Conservation (phyloP, 495 filamentous ascomycete species). For the Geoglossum glabrum region DNA sequence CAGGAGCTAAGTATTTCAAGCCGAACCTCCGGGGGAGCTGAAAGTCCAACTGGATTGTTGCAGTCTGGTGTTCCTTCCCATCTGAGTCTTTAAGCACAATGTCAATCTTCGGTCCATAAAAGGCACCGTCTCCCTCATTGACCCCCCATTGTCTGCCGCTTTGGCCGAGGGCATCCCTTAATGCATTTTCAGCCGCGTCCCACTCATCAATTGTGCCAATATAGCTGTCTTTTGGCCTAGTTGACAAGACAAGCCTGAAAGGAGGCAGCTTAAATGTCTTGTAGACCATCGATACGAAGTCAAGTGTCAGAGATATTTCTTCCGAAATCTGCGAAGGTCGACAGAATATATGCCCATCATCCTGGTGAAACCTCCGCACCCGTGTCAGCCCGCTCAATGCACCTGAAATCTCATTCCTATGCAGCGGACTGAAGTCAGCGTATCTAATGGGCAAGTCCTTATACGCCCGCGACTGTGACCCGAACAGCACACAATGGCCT, state of each 20-base stretch:
- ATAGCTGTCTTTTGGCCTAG: constrained; percentile 51
- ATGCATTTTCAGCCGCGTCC: constrained; percentile 56
- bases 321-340: constrained; percentile 59
- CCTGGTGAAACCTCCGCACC: constrained; percentile 85
- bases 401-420: constrained; percentile 79
- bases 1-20: constrained; percentile 54
- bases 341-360: constrained; percentile 92
- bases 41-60: constrained; percentile 86
- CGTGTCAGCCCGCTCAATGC: constrained; percentile 71
- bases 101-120: constrained; percentile 93
- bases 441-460: constrained; percentile 75
- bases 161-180: constrained; percentile 45
- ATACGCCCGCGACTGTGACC: constrained; percentile 49
- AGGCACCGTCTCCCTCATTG: constrained; percentile 73
- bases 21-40: constrained; percentile 73
- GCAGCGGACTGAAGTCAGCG: constrained; percentile 80
- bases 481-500: constrained; percentile 79
- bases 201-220: constrained; percentile 68
- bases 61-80: constrained; percentile 80
- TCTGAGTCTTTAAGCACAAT: constrained; percentile 64
- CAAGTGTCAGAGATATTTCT: constrained; percentile 60
- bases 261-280: constrained; percentile 49
- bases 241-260: constrained; percentile 63
- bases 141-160: constrained; percentile 47
- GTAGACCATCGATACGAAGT: constrained; percentile 67